These are phyloP conservation scores for Pelargonium nanum DNA, from an alignment of 345 rosid genomes.

Conservation along the genomic window DNA sequence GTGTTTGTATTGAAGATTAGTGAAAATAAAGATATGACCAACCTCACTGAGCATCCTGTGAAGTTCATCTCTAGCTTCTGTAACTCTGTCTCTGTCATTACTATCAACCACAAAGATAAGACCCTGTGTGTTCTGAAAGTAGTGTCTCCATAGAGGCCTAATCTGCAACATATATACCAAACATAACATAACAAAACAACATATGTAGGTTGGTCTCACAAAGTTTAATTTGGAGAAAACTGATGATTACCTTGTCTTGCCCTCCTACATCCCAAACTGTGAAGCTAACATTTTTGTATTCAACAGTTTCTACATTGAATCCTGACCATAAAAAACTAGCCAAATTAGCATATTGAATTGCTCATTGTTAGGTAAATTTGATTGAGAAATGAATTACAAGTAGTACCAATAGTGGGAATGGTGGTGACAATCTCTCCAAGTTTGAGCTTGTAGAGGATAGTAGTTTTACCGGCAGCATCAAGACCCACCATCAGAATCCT, in stretches of 20 bases:
- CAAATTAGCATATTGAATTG: neutral
- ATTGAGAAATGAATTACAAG: neutral
- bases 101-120: conserved; percentile 63
- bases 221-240: neutral
- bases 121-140: conserved; percentile 57
- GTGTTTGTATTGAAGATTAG: neutral
- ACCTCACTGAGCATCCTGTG: conserved; percentile 61
- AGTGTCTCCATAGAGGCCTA: conserved; percentile 59
- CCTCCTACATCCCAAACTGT: conserved; percentile 68
- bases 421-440: conserved; percentile 67
- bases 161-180: conserved; percentile 30
- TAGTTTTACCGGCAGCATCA: too few species aligned
- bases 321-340: conserved; percentile 21
- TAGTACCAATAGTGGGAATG: conserved; percentile 62
- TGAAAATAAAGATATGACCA: neutral
- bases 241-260: conserved; percentile 42
- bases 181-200: neutral
- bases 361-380: too few species aligned
- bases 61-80: conserved; percentile 53
- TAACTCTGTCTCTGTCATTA: conserved; percentile 44
- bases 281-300: conserved; percentile 64
- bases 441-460: conserved; percentile 66
- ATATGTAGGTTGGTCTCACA: too few species aligned
- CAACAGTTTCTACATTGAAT: conserved; percentile 57
- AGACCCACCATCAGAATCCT: conserved; percentile 73